phyloP scores from a whole-genome alignment of 2,329 filamentous ascomycete genomes.

The Colletotrichum gigasporum region DNA sequence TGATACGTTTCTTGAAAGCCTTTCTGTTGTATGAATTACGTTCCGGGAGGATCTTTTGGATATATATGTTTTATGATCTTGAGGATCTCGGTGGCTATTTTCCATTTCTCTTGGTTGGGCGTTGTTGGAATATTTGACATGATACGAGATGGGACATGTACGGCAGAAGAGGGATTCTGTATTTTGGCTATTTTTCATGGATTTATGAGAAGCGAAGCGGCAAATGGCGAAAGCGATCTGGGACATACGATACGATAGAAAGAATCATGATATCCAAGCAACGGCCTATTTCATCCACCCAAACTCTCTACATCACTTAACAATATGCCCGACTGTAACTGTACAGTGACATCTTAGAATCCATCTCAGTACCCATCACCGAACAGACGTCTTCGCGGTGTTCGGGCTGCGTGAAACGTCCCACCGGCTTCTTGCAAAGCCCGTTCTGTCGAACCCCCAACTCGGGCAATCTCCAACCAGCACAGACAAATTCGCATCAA shows the following conservation, averaged over 20 bases:
- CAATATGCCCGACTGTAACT: too few species aligned
- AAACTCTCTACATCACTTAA: too few species aligned
- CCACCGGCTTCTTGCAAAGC: too few species aligned
- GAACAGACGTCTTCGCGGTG: too few species aligned
- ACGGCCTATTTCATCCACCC: not conserved
- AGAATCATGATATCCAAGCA: conserved; percentile 10
- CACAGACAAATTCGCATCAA: too few species aligned
- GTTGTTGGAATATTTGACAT: not conserved
- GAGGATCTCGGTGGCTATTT: not conserved
- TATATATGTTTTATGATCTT: not conserved
- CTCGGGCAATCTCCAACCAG: too few species aligned
- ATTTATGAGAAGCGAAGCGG: not conserved
- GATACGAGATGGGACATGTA: not conserved
- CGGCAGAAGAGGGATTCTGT: not conserved
- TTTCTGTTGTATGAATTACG: not conserved
- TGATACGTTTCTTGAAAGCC: not conserved
- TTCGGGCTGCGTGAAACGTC: too few species aligned
- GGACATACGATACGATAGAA: not conserved
- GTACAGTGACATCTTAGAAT: too few species aligned
- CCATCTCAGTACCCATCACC: too few species aligned
- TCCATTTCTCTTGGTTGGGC: not conserved
- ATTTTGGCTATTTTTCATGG: not conserved
- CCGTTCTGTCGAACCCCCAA: too few species aligned
- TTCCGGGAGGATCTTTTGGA: not conserved
- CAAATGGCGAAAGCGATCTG: not conserved